phyloP scores from a whole-genome alignment of 176 grass and related monocot species.

The Avena insularis region DNA sequence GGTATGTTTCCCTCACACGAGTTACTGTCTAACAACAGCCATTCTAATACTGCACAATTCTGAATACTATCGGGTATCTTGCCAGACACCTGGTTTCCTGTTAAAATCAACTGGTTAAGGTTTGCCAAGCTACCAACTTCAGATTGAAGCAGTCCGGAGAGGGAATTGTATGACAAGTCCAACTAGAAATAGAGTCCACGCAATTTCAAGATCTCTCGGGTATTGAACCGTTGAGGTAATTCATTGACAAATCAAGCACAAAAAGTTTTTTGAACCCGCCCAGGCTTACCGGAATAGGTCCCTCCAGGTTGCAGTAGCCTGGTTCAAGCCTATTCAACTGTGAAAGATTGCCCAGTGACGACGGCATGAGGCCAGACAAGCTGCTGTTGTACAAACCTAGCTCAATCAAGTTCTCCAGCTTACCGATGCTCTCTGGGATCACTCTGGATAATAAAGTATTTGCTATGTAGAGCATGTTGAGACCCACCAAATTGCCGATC shows the following conservation, averaged over 20 bases:
- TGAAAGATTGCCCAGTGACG: conserved; percentile 27
- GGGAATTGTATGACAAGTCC: conserved; percentile 24
- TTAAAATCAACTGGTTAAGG: too few relatives aligned
- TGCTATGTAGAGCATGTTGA: neutral
- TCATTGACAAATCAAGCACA: neutral
- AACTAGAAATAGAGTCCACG: neutral
- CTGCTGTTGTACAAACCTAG: neutral
- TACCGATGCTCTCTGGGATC: conserved; percentile 28
- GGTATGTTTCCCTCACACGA: too few relatives aligned
- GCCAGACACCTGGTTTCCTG: too few relatives aligned
- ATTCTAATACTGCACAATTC: too few relatives aligned
- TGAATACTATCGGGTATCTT: too few relatives aligned
- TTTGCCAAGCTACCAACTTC: too few relatives aligned
- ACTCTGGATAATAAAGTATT: conserved; percentile 28
- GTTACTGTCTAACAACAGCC: too few relatives aligned
- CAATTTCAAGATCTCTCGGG: neutral
- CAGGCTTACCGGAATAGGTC: conserved; percentile 34
- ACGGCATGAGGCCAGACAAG: conserved; percentile 24
- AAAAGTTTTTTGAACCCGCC: conserved; percentile 1
- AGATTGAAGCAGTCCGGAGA: neutral
- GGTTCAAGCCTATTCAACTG: neutral
- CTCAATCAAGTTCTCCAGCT: neutral
- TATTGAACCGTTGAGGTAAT: conserved; percentile 28
- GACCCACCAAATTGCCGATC: conserved; percentile 21
- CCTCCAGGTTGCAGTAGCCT: neutral